These are phyloP conservation scores for Linum trigynum DNA, from an alignment of 345 rosid species.

Conservation along the genomic window DNA sequence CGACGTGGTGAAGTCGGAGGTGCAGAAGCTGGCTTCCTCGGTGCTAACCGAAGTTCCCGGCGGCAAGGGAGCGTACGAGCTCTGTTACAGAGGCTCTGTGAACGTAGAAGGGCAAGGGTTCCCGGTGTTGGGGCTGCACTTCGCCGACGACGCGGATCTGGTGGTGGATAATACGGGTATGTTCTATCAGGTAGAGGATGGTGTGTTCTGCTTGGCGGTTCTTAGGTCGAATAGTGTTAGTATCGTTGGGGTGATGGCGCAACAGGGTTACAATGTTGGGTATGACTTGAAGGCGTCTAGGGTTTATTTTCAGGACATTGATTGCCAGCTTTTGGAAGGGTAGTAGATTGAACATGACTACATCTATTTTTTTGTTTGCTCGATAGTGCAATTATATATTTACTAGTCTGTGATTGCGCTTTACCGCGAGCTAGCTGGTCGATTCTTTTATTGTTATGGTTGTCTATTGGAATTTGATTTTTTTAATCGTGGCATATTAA, in stretches of 20 bases:
- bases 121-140: background rate
- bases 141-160: background rate
- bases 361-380: no score
- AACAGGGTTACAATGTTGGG: conserved; percentile 30
- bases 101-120: background rate
- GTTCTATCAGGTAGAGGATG: background rate
- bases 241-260: conserved; percentile 28
- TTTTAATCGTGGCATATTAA: no score
- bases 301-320: conserved; percentile 26
- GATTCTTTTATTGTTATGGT: no score
- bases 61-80: background rate
- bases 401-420: no score
- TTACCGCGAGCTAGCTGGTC: no score
- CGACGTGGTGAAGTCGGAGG: background rate
- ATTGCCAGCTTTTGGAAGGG: conserved; percentile 20
- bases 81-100: background rate
- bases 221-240: background rate
- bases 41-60: background rate
- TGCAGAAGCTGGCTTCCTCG: background rate
- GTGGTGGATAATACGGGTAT: background rate
- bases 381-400: no score
- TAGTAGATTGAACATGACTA: no score
- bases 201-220: background rate
- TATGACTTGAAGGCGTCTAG: conserved; percentile 16
- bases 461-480: no score